phyloP scores from a whole-genome alignment of 2,329 filamentous ascomycete species.

The Diaporthe destruens region DNA sequence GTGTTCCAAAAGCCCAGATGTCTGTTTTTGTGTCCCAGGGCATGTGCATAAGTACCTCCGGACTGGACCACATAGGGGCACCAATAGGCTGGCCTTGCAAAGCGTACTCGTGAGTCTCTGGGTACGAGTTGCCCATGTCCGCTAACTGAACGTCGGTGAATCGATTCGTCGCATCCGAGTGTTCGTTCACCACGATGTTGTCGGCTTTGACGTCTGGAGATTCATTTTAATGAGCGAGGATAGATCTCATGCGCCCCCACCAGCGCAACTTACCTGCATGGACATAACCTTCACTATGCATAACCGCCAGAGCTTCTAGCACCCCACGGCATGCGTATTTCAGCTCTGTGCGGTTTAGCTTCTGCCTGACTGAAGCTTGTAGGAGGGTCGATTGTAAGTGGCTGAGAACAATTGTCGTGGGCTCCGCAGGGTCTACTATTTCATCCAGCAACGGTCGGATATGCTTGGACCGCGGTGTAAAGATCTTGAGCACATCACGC shows the following conservation, averaged over 20 bases:
- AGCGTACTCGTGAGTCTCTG: background rate
- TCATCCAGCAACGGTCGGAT: constrained; percentile 7
- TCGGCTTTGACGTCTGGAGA: constrained; percentile 2
- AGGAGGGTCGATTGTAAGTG: background rate
- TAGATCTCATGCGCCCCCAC: background rate
- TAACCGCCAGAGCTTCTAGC: background rate
- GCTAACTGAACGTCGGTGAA: constrained; percentile 4
- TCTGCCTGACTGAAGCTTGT: background rate
- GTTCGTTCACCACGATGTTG: background rate
- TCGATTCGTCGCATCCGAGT: background rate
- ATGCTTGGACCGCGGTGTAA: background rate
- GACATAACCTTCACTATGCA: constrained; percentile 7
- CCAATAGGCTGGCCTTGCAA: constrained; percentile 4
- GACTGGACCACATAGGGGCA: constrained; percentile 7
- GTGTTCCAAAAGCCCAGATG: constrained; percentile 19
- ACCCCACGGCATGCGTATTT: background rate
- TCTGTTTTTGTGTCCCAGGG: constrained; percentile 17
- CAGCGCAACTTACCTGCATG: background rate
- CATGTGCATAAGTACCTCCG: constrained; percentile 10
- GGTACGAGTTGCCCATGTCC: constrained; percentile 21
- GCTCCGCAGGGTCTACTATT: constrained; percentile 11
- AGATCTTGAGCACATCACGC: constrained; percentile 13
- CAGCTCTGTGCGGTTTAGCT: background rate
- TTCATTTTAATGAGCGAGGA: background rate
- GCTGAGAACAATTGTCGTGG: background rate